Evolutionary conservation across 495 filamentous ascomycete genomes (phyloP), one percentile per base, ranked within the genome.

Genomic region (Saxispiralis lemnorum): DNA sequence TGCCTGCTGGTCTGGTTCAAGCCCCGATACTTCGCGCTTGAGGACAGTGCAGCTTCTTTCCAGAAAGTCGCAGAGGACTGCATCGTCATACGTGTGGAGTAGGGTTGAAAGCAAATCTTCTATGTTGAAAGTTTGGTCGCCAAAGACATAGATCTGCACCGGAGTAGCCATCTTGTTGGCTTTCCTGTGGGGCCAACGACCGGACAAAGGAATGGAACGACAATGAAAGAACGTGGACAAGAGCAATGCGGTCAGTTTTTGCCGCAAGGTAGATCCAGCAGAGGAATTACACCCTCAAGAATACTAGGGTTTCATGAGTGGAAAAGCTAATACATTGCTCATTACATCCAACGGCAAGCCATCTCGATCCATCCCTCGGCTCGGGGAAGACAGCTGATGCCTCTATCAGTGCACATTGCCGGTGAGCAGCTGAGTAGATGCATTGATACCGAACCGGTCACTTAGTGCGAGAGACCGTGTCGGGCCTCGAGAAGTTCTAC

Each of bases 81-180:
- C 14, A 21, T 42, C 28, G 12, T 42, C 39, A 33, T 42, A 33
- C 13, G 28, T 42, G 39, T 42, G 39, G 12, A 42, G 39, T 1
- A 42, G 19, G 20, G 14, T 12, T 4, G 39, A 32, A 12, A 42
- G 34, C 2, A 33, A 14, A 33, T 12, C 39, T 2, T 28, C 39
- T 6, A 44, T 36, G 16, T 44, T 32, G 19, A 28, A 44, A 17
- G 42, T 44, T 24, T 44, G 42, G 35, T 44, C 42, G 14, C 42
- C 42, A 44, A 44, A 44, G 14, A 44, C 32, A 31, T 38, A 44
- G 5, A 44, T 21, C 14, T 35, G 32, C 14, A 44, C 36, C 32
- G 17, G 20, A 19, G 12, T 15, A 9, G 31, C 21, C 42, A 44
- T 44, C 20, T 7, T 44, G 28, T 13, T 33, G 12, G 39, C n/a